Evolutionary conservation across 305 asterid genomes (phyloP).

Genomic region (Fraxinus platypoda): DNA sequence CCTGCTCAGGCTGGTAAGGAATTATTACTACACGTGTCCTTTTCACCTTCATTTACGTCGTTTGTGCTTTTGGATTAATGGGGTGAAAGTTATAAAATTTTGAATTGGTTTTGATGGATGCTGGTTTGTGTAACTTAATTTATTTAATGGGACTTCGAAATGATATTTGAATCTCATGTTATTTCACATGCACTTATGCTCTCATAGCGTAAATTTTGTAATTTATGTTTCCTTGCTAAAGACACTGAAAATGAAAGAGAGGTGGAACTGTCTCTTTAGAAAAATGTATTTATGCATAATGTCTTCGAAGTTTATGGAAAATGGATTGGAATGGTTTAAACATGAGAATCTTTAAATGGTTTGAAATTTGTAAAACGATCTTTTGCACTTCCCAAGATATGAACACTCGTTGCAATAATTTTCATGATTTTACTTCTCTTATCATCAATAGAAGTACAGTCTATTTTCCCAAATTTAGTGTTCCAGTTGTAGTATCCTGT

Average conservation of each 20-base stretch:
- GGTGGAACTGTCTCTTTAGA: not conserved
- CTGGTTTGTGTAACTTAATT: not conserved
- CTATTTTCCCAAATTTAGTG: not conserved
- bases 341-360: not conserved
- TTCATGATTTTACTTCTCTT: not conserved
- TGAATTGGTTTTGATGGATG: not conserved
- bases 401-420: not conserved
- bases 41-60: not conserved
- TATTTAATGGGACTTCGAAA: not conserved
- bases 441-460: not conserved
- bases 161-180: not conserved
- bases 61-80: not conserved
- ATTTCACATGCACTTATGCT: not conserved
- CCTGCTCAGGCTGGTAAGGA: slow-evolving; percentile 48
- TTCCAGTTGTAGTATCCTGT: not conserved
- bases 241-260: not conserved
- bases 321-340: not conserved
- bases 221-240: not conserved
- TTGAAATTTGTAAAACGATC: not conserved
- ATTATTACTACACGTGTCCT: not conserved
- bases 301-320: not conserved
- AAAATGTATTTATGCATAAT: not conserved
- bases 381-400: not conserved
- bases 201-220: not conserved
- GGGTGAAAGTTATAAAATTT: not conserved